Evolutionary conservation across 2,329 filamentous ascomycete species (phyloP), one percentile per base, ranked within the genome.

Genomic region (Neocatenulostroma microsporum): DNA sequence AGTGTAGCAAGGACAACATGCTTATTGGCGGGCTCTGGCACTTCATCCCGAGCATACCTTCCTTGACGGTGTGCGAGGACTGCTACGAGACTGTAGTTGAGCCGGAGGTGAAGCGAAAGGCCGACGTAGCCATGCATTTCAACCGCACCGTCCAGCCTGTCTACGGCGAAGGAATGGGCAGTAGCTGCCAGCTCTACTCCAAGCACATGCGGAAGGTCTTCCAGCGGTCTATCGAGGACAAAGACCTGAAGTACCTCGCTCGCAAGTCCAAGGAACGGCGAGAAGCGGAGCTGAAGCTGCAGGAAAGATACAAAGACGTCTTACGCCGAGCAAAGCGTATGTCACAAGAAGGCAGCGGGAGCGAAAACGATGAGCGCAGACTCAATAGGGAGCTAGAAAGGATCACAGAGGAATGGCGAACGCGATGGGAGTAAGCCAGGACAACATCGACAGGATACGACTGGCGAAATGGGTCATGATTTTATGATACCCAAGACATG

Each of bases 11-110:
- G 21, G 77, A 83, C 54, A 72, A 69, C n/a, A 68, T 76, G 4
- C 61, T 82, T 2, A 59, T 67, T n/a, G 72, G 76, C 37, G 72
- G 70, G 10, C 66, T 71, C 25, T 95, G 88, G 88, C 80, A 93
- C 58, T 78, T 74, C 37, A 85, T 93, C 58, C 76, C 82, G 1
- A 49, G 44, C 7, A 69, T 74, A 11, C 84, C 82, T 0, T 75
- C 87, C 31, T 77, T 94, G 51, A 86, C 82, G 1, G 80, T 94
- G 3, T 96, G 88, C 60, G 78, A 83, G 46, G 84, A 89, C 59
- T 96, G 88, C 59, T 94, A 83, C 56, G 75, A 84, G 12, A 78
- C 85, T 15, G 74, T 85, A 1, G 76, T 94, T n/a, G 76, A 74
- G 60, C 86, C 87, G 1, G 67, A 77, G 34, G 62, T 80, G 2